Percentiles rank a stretch among this genome's conserved stretches.
These are phyloP conservation scores for Cladosporium halotolerans DNA, from an alignment of 2,329 filamentous ascomycete genomes.

Conservation along the genomic window DNA sequence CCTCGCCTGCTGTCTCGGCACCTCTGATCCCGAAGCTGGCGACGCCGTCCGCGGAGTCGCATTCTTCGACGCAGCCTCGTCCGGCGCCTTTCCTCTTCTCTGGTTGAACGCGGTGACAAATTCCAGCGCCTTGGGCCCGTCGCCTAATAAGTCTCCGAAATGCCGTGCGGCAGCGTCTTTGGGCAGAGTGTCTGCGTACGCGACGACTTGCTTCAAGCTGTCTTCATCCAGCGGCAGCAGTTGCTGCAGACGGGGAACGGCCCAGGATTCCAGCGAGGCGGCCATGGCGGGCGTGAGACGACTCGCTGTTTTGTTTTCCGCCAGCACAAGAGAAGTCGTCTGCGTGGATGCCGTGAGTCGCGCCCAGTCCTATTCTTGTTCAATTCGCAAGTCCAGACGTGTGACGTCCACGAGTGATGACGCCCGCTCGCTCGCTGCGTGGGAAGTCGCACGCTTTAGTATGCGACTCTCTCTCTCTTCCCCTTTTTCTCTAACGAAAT, in stretches of 20 bases:
- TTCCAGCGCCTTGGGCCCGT: constrained; percentile 67
- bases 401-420: too few species aligned
- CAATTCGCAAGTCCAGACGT: too few species aligned
- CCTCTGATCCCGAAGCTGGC: constrained; percentile 16
- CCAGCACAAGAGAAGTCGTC: background rate
- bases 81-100: constrained; percentile 40
- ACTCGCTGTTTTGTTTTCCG: background rate
- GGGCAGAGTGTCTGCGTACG: constrained; percentile 71
- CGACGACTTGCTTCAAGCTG: constrained; percentile 75
- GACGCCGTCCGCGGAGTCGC: constrained; percentile 17
- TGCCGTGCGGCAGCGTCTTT: constrained; percentile 74
- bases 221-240: constrained; percentile 80
- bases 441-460: too few species aligned
- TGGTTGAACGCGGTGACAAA: constrained; percentile 73
- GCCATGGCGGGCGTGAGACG: constrained; percentile 15
- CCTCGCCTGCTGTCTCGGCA: constrained; percentile 23
- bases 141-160: constrained; percentile 80
- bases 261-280: constrained; percentile 42
- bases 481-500: too few species aligned
- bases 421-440: too few species aligned
- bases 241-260: constrained; percentile 64
- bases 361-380: too few species aligned
- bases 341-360: background rate
- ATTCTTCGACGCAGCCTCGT: constrained; percentile 14
- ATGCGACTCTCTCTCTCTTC: too few species aligned